Conservation (phyloP, 148 eudicot genomes). For the Vaccinium darrowii region DNA sequence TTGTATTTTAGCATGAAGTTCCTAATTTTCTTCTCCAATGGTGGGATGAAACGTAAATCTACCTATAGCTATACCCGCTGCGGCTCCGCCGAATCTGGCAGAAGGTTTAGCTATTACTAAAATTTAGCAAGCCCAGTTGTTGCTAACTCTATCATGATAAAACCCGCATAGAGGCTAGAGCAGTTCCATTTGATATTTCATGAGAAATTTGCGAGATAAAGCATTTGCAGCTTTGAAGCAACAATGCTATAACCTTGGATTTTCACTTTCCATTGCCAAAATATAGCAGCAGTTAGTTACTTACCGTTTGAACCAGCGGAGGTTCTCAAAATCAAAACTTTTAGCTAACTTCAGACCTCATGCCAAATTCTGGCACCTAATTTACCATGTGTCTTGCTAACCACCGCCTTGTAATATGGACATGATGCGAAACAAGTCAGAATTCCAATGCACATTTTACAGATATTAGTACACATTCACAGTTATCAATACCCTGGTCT, state of each 20-base stretch:
- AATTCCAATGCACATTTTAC: too few relatives aligned
- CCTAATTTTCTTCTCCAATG: too few relatives aligned
- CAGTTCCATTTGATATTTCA: neutral
- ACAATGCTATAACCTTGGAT: neutral
- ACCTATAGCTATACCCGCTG: neutral
- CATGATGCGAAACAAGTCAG: too few relatives aligned
- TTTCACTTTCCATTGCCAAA: neutral
- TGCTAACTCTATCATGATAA: neutral
- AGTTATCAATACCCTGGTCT: too few relatives aligned
- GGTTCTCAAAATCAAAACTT: neutral
- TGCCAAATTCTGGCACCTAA: neutral
- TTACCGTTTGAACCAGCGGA: neutral
- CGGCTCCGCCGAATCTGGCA: neutral
- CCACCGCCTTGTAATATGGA: too few relatives aligned
- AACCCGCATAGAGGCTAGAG: neutral
- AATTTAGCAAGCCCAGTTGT: neutral
- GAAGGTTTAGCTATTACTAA: neutral
- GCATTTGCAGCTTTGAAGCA: neutral
- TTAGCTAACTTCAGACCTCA: neutral
- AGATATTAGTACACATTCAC: too few relatives aligned
- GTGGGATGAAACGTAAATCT: neutral
- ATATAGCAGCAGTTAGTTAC: neutral
- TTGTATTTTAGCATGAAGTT: neutral
- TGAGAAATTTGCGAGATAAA: neutral
- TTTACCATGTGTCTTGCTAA: too few relatives aligned